These are phyloP conservation scores for Gymnopilus junonius DNA, from an alignment of 768 basidiomycete genomes.

Conservation along the genomic window DNA sequence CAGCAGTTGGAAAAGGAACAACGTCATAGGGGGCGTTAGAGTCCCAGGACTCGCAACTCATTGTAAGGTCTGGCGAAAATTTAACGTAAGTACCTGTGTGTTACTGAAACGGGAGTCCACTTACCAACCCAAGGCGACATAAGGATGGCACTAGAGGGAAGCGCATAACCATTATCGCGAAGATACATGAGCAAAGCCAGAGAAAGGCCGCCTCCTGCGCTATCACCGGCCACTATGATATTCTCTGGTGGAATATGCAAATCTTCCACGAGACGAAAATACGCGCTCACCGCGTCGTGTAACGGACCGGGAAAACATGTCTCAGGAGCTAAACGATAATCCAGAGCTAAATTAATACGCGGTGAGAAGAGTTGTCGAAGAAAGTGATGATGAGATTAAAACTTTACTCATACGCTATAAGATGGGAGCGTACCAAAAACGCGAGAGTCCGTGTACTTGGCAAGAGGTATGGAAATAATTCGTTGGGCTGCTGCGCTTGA, in stretches of 20 bases:
- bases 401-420: neutral
- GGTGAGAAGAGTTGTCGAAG: slow-evolving; percentile 3
- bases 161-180: slow-evolving; percentile 83
- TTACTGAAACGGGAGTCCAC: slow-evolving; percentile 32
- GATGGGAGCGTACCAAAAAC: slow-evolving; percentile 62
- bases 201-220: slow-evolving; percentile 88
- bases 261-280: slow-evolving; percentile 86
- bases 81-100: slow-evolving; percentile 3
- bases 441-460: slow-evolving; percentile 86
- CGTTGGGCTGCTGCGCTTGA: slow-evolving; percentile 92
- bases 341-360: slow-evolving; percentile 65
- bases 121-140: slow-evolving; percentile 96
- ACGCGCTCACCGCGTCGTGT: slow-evolving; percentile 86
- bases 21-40: slow-evolving; percentile 89
- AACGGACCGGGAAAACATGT: slow-evolving; percentile 89
- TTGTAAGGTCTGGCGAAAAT: slow-evolving; percentile 73
- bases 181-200: slow-evolving; percentile 92
- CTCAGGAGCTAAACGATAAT: slow-evolving; percentile 96
- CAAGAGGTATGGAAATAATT: slow-evolving; percentile 86
- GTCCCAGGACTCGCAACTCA: slow-evolving; percentile 99
- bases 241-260: slow-evolving; percentile 91
- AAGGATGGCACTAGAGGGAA: slow-evolving; percentile 85
- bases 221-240: slow-evolving; percentile 88
- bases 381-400: slow-evolving; percentile 1
- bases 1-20: slow-evolving; percentile 69